Evolutionary conservation across 1,139 yeast species (phyloP).

Genomic region (Suhomyces atakaporum): DNA sequence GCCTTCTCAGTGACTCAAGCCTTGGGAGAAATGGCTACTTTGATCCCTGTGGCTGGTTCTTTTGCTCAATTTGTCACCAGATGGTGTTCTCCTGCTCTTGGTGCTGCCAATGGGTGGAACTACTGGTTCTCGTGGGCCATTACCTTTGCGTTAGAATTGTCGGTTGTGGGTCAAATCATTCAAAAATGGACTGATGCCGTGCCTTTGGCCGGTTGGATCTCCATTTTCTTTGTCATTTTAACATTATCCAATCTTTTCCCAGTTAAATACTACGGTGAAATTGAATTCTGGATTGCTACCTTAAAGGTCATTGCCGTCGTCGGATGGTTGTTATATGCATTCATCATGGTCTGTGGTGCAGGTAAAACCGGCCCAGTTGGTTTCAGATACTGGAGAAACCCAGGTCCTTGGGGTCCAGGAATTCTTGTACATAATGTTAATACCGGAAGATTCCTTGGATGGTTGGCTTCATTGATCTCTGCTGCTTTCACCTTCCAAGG

Average conservation of each 20-base stretch:
- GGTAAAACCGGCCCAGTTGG: constrained; percentile 72
- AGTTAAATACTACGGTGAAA: constrained; percentile 64
- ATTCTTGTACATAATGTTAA: constrained; percentile 42
- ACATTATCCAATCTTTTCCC: constrained; percentile 59
- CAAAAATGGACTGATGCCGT: constrained; percentile 74
- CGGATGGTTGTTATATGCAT: constrained; percentile 69
- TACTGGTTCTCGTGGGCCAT: constrained; percentile 90
- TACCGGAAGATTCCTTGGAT: constrained; percentile 64
- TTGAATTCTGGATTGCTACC: constrained; percentile 63
- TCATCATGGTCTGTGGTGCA: constrained; percentile 74
- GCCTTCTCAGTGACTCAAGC: constrained; percentile 68
- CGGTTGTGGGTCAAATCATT: constrained; percentile 76
- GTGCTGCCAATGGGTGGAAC: constrained; percentile 80
- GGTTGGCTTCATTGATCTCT: constrained; percentile 62
- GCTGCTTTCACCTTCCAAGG: constrained; percentile 85
- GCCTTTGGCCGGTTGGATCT: constrained; percentile 76
- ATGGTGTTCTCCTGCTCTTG: constrained; percentile 69
- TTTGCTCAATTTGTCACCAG: constrained; percentile 58
- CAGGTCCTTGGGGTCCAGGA: constrained; percentile 85
- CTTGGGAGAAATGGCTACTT: constrained; percentile 76
- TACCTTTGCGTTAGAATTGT: constrained; percentile 78
- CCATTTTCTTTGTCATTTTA: constrained; percentile 61
- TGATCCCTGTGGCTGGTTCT: constrained; percentile 67
- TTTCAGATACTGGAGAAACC: constrained; percentile 88
- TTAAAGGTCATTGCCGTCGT: constrained; percentile 69